These are phyloP conservation scores for Falciphora oryzae DNA, from an alignment of 2,329 filamentous ascomycete species.

Conservation along the genomic window DNA sequence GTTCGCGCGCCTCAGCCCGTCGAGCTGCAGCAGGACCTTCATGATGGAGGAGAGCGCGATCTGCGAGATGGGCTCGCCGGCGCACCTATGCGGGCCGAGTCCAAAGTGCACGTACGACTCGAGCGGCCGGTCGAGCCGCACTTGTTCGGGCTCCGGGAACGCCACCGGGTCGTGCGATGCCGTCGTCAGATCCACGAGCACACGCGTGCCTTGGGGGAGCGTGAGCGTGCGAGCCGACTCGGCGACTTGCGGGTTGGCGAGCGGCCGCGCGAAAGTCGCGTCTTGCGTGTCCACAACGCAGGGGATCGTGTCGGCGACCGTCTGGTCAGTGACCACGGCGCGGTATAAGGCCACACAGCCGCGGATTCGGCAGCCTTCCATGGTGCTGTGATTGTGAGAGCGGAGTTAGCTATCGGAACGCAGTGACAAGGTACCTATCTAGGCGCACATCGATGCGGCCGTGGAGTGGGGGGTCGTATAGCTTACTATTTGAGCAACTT, in stretches of 20 bases:
- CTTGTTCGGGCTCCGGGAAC: slow-evolving; percentile 44
- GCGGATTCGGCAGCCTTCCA: slow-evolving; percentile 49
- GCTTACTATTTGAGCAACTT: slow-evolving; percentile 28
- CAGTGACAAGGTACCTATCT: too few species aligned
- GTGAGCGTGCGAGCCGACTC: slow-evolving; percentile 19
- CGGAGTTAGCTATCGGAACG: not conserved
- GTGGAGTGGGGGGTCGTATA: not conserved
- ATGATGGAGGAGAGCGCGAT: slow-evolving; percentile 19
- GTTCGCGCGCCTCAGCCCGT: slow-evolving; percentile 19
- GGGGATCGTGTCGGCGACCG: slow-evolving; percentile 21
- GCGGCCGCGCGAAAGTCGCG: slow-evolving; percentile 14
- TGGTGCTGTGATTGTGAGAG: slow-evolving; percentile 33
- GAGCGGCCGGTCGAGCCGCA: slow-evolving; percentile 44
- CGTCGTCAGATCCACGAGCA: slow-evolving; percentile 45
- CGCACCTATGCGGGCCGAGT: slow-evolving; percentile 44
- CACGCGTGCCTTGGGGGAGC: slow-evolving; percentile 22
- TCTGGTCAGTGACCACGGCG: slow-evolving; percentile 29
- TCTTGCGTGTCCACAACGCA: slow-evolving; percentile 16
- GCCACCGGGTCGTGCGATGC: slow-evolving; percentile 40
- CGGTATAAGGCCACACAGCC: slow-evolving; percentile 46
- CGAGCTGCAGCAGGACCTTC: slow-evolving; percentile 20
- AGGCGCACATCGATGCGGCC: too few species aligned
- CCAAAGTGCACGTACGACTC: slow-evolving; percentile 48
- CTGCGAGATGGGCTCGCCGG: slow-evolving; percentile 40
- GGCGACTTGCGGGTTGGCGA: slow-evolving; percentile 17